These are phyloP conservation scores for Mycena albidolilacea DNA, from an alignment of 768 basidiomycete species.

Conservation along the genomic window DNA sequence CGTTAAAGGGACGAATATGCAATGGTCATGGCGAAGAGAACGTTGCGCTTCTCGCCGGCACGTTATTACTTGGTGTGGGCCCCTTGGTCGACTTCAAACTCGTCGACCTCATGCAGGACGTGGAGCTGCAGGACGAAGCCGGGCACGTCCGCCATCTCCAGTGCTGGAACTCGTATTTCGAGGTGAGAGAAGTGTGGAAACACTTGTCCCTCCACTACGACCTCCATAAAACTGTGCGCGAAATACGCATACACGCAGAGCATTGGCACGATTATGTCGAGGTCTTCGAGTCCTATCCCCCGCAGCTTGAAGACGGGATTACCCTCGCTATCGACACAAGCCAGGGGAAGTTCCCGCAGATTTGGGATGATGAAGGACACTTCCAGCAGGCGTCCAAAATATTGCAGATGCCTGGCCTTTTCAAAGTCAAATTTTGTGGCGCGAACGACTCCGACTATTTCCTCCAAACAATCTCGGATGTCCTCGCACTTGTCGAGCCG, in stretches of 20 bases:
- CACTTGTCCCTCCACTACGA: background rate
- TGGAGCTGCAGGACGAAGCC: background rate
- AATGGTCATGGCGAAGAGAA: background rate
- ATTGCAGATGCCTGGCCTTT: background rate
- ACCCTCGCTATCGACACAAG: background rate
- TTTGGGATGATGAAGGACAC: background rate
- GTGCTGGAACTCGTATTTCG: background rate
- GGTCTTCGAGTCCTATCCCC: background rate
- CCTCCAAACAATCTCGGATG: background rate
- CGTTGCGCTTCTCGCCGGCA: background rate
- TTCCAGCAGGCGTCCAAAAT: background rate
- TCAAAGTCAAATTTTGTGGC: conserved; percentile 6
- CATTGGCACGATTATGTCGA: background rate
- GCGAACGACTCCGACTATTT: background rate
- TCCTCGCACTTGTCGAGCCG: background rate
- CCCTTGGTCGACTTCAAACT: background rate
- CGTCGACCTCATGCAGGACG: background rate
- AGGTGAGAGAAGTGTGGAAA: background rate
- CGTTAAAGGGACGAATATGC: background rate
- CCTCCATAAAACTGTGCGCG: conserved; percentile 1
- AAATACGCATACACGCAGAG: background rate
- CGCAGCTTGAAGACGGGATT: background rate
- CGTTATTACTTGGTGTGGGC: background rate
- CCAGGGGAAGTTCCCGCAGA: background rate
- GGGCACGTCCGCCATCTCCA: background rate